Conservation (phyloP, 2,329 filamentous ascomycete genomes). For the Aspergillus alliaceus region DNA sequence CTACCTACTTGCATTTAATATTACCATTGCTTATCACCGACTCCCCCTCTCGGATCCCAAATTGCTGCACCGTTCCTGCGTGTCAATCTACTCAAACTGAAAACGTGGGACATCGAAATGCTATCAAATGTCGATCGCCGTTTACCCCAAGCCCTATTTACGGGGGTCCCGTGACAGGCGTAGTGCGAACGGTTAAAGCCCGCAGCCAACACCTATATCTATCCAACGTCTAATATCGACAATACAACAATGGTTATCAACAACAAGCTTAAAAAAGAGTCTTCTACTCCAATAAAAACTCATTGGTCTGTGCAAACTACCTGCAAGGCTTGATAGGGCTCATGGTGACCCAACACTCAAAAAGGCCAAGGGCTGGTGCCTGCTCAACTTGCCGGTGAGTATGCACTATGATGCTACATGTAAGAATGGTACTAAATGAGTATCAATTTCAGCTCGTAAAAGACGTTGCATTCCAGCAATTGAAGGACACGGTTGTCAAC, state of each 20-base stretch:
- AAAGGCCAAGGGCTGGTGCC: background rate
- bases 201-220: background rate
- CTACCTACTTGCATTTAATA: no score
- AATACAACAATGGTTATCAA: background rate
- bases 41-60: no score
- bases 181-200: background rate
- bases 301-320: background rate
- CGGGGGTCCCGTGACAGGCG: background rate
- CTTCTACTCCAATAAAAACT: background rate
- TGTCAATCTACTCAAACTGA: no score
- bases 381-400: background rate
- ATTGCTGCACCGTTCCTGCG: no score
- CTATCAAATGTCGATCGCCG: no score
- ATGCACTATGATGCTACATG: background rate
- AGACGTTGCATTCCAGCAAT: conserved; percentile 17
- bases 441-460: conserved; percentile 10
- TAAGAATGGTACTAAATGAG: background rate
- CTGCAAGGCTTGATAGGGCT: background rate
- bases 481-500: conserved; percentile 10
- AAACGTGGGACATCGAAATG: no score
- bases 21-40: no score
- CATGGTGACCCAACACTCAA: background rate
- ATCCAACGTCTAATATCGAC: background rate
- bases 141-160: no score
- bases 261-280: background rate